A percentile compares a stretch with the other conserved stretches of the same genome.
These are phyloP conservation scores for Cucurbita ficifolia DNA, from an alignment of 306 rosid genomes.

Conservation along the genomic window DNA sequence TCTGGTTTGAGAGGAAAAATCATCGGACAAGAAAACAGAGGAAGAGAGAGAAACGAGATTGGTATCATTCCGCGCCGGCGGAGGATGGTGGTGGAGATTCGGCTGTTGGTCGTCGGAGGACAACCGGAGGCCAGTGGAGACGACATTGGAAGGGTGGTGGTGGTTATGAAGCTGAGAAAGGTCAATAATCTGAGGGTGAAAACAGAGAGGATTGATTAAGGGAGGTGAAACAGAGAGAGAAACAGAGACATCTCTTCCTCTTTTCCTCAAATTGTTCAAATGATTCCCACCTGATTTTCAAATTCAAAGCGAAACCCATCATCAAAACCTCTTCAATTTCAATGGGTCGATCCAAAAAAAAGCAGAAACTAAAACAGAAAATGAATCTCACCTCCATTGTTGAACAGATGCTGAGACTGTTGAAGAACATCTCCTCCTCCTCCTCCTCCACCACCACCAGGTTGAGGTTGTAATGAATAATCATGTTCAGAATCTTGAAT, in stretches of 20 bases:
- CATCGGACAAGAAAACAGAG: constrained; percentile 34
- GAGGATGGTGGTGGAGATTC: constrained; percentile 17
- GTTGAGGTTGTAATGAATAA: constrained; percentile 47
- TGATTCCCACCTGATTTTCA: neutral
- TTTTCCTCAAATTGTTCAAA: constrained; percentile 34
- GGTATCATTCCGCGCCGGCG: neutral
- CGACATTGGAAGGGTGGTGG: constrained; percentile 47
- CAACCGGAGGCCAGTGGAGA: constrained; percentile 77
- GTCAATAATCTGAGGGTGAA: constrained; percentile 60
- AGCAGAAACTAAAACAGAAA: neutral
- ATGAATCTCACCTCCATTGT: constrained; percentile 34
- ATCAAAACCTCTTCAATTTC: neutral
- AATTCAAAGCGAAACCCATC: neutral
- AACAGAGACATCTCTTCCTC: constrained; percentile 54
- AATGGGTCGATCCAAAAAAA: neutral
- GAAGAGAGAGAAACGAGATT: constrained; percentile 15
- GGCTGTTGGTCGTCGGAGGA: constrained; percentile 47
- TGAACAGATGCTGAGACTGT: constrained; percentile 56
- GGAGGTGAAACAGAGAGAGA: constrained; percentile 7
- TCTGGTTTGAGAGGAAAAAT: constrained; percentile 47
- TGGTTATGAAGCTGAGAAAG: constrained; percentile 63
- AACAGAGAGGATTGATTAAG: constrained; percentile 28
- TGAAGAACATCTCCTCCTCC: constrained; percentile 30
- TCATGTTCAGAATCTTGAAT: constrained; percentile 51
- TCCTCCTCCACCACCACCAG: constrained; percentile 16